Evolutionary conservation across 1,284 basidiomycete species (phyloP), one percentile per base, ranked within the genome.

Genomic region (Rhodotorula sp.): DNA sequence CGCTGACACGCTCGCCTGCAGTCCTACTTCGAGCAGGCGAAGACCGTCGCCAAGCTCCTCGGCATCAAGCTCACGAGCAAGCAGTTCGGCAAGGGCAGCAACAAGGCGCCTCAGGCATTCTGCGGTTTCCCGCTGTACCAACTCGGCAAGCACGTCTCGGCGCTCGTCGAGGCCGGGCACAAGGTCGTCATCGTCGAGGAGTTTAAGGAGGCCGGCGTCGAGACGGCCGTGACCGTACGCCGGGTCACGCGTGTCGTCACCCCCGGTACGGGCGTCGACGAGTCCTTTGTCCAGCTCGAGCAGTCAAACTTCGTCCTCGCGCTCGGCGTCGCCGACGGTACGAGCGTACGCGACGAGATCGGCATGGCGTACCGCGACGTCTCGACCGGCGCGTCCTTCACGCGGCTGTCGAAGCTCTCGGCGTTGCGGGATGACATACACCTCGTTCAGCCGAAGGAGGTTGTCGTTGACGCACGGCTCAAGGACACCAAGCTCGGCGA

Each of bases 101-200:
- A 56, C 22, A 76, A 68, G 29, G 88, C 86, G 39, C 82, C 85
- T 61, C 82, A 94, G 69, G 83, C 87, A 71, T 88, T 97, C 91
- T 91, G 82, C 34, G 94, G 94, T 29, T 97, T 97, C 81, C 94
- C 95, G 0, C 82, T 92, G n/a, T 82, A 86, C 72, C 90, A 94
- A 76, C 85, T 94, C 37, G 89, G 92, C 83, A 93, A 91, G 80
- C 86, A 95, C 81, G 86, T 96, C 79, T 94, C 92, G 81, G 84
- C 89, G 29, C 85, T 97, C 36, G 91, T 97, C 15, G 87, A 91
- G 73, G 85, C 92, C 74, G 88, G 88, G 59, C 88, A 88, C 27
- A 92, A 90, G 73, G 94, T 97, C 22, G 94, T 93, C 29, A 86
- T 97, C 81, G 94, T 94, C 79, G 94, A 97, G 80, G 94, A 97